Evolutionary conservation across 768 basidiomycete species (phyloP).

Genomic region (Rhizopogon rudus): DNA sequence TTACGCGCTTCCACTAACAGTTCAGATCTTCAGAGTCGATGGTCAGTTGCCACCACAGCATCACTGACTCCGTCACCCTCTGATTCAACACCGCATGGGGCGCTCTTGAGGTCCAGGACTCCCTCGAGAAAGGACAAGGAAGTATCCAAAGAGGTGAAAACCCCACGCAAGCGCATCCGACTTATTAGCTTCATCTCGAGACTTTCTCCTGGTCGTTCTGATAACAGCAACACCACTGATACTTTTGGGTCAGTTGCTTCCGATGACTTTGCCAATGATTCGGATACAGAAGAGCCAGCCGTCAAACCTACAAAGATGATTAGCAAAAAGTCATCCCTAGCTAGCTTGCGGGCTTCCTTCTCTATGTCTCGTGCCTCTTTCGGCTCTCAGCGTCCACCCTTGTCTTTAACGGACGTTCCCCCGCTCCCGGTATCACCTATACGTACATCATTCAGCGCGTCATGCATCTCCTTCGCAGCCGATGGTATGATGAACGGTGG

Average conservation of each 20-base stretch:
- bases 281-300: constrained; percentile 13
- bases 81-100: constrained; percentile 5
- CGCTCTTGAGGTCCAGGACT: constrained; percentile 6
- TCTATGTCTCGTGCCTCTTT: constrained; percentile 25
- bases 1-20: constrained; percentile 1
- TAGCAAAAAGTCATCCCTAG: constrained; percentile 25
- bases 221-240: constrained; percentile 6
- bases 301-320: constrained; percentile 16
- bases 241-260: constrained; percentile 3
- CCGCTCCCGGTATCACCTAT: constrained; percentile 24
- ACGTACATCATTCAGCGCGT: constrained; percentile 5
- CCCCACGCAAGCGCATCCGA: constrained; percentile 25
- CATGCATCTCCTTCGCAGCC: constrained; percentile 4
- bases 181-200: constrained; percentile 29
- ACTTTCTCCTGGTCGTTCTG: constrained; percentile 24
- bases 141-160: constrained; percentile 14
- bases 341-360: constrained; percentile 25
- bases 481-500: background rate
- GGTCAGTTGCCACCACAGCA: constrained; percentile 28
- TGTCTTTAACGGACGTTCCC: constrained; percentile 17
- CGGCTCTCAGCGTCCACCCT: constrained; percentile 20
- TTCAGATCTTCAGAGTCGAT: constrained; percentile 8
- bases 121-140: constrained; percentile 10
- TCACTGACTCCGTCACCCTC: constrained; percentile 16
- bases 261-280: constrained; percentile 20